Base-by-base conservation (phyloP, 2,329 filamentous ascomycete genomes). In the Botrytis hyacinthi region DNA sequence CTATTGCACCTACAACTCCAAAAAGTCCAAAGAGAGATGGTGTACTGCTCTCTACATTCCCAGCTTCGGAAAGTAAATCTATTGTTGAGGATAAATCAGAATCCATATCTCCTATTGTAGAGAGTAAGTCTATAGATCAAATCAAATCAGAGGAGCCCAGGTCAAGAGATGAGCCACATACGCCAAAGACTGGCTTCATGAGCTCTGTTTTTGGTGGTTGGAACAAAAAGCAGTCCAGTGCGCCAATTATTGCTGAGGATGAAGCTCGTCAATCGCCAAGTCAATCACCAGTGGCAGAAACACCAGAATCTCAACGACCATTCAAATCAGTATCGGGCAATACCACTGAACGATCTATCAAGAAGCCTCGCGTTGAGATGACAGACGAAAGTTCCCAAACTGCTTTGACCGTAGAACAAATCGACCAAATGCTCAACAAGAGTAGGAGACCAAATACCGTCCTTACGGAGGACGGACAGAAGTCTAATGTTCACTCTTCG, bases 361-460 rank as follows among this genome's bases (percentile, higher is more conserved):
- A 84, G 73, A 87, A 84, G 78, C 78, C 76, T 35, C 70, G 80
- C 35, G 75, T 83, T 59, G 81, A 83, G 72, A 91, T 87, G 75
- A 84, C 86, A 32, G 93, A 97, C 78, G 91, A 92, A 77, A 89
- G 91, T 71, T 92, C 92, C 22, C 95, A 98, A 83, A 98, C 95
- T 37, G 87, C 91, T 57, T 85, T 98, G 44, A 97, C 94, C n/a
- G 89, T 93, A 0, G 89, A 92, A 68, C 90, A 92, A 73, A 93
- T 97, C 76, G 94, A 97, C 77, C 87, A 89, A 72, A 86, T 97
- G 79, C 83, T 97, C 73, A 73, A 59, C 35, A 87, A 87, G 76
- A 85, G 86, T 71, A 89, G 88, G 77, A 74, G 79, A 42, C 78
- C 80, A 46, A 80, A 79, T 32, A 75, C 74, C 2, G 75, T 77